A percentile compares a stretch with the other conserved stretches of the same genome.
phyloP scores from a whole-genome alignment of 805 yeast species.

The Debaryomyces tyrocola region DNA sequence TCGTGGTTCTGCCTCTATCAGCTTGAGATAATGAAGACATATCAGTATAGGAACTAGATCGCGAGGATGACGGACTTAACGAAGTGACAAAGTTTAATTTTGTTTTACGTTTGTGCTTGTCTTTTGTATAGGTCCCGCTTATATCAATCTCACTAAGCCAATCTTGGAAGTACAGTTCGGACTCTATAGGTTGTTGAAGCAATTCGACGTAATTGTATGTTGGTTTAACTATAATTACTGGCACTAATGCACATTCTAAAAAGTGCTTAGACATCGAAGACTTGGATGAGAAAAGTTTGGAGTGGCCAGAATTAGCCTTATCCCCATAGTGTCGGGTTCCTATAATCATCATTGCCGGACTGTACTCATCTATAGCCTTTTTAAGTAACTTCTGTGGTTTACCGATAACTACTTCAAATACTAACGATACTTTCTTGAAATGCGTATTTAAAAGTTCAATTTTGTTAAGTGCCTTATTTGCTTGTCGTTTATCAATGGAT shows the following conservation, averaged over 20 bases:
- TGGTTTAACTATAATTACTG: slow-evolving; percentile 45
- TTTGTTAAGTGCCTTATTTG: slow-evolving; percentile 26
- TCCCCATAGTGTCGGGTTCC: slow-evolving; percentile 39
- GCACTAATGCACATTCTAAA: slow-evolving; percentile 43
- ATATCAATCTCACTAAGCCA: slow-evolving; percentile 31
- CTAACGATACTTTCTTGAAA: slow-evolving; percentile 35
- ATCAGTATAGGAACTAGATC: slow-evolving; percentile 17
- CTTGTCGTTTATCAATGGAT: slow-evolving; percentile 28
- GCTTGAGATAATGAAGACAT: slow-evolving; percentile 5
- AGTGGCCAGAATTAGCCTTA: slow-evolving; percentile 6
- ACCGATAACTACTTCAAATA: slow-evolving; percentile 42
- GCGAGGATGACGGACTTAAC: slow-evolving; percentile 17
- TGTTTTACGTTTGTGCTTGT: slow-evolving; percentile 15
- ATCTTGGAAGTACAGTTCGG: slow-evolving; percentile 34
- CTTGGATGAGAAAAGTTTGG: slow-evolving; percentile 28
- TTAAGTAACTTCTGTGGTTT: slow-evolving; percentile 39
- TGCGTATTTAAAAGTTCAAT: slow-evolving; percentile 37
- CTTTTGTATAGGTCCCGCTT: slow-evolving; percentile 14
- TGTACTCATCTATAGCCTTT: slow-evolving; percentile 40
- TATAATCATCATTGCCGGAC: slow-evolving; percentile 46
- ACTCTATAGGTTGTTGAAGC: slow-evolving; percentile 30
- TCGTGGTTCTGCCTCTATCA: slow-evolving; percentile 2
- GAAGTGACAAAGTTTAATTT: slow-evolving; percentile 6
- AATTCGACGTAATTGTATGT: slow-evolving; percentile 30
- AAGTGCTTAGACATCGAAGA: slow-evolving; percentile 40